These are phyloP conservation scores for Mortierella sp. DNA, from an alignment of 371 early-diverging fungal species.

Conservation along the genomic window DNA sequence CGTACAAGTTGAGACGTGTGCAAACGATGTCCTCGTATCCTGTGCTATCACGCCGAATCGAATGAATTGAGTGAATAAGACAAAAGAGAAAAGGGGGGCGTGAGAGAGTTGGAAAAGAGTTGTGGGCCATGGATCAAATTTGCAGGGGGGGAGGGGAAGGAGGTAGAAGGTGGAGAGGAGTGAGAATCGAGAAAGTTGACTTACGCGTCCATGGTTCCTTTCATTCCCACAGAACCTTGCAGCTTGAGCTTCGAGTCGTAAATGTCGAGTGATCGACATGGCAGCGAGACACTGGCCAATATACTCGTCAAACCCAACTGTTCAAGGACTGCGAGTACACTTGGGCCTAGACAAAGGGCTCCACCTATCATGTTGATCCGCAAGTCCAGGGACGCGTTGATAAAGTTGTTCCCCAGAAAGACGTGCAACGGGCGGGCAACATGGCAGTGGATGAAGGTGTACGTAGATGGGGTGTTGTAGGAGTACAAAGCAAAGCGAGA, in stretches of 20 bases:
- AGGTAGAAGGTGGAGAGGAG: background rate
- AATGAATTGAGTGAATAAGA: background rate
- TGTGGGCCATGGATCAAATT: no score
- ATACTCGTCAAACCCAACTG: constrained; percentile 11
- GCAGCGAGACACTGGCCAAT: constrained; percentile 18
- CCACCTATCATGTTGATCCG: constrained; percentile 1
- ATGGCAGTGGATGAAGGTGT: no score
- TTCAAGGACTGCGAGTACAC: constrained; percentile 12
- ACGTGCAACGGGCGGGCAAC: no score
- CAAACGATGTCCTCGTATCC: constrained; percentile 19
- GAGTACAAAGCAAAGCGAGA: background rate
- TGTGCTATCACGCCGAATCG: constrained; percentile 8
- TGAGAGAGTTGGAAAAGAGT: no score
- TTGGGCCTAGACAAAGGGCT: constrained; percentile 17
- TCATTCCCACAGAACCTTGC: constrained; percentile 5
- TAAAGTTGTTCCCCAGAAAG: background rate
- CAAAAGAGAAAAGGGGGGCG: background rate
- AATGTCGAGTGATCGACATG: constrained; percentile 10
- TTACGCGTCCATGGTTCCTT: constrained; percentile 7
- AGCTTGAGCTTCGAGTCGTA: constrained; percentile 18
- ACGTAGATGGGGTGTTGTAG: no score
- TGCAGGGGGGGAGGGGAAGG: no score
- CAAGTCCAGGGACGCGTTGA: background rate
- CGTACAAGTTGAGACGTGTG: constrained; percentile 16
- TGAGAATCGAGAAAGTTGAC: background rate